phyloP scores from a whole-genome alignment of 768 basidiomycete genomes.

The Boletus bicolor region DNA sequence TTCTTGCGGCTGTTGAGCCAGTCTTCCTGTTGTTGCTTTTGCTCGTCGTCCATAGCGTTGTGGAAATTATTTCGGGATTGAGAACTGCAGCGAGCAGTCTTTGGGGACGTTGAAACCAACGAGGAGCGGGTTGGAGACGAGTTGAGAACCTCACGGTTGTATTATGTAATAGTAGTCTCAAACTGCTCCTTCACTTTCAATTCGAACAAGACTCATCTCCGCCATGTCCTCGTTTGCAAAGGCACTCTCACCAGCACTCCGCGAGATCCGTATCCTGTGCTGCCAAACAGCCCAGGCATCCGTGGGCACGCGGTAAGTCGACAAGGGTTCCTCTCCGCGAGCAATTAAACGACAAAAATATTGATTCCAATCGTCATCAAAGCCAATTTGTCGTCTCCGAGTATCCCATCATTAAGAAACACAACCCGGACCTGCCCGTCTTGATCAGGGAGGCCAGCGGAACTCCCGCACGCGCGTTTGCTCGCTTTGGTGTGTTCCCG shows the following conservation, averaged over 20 bases:
- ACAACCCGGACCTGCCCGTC: slow-evolving; percentile 84
- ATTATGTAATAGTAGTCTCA: slow-evolving; percentile 28
- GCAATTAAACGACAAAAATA: background rate
- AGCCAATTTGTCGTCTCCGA: slow-evolving; percentile 79
- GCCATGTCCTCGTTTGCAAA: slow-evolving; percentile 64
- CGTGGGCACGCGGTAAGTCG: slow-evolving; percentile 68
- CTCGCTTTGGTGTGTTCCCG: slow-evolving; percentile 69
- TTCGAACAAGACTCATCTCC: slow-evolving; percentile 22
- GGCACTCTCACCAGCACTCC: slow-evolving; percentile 71
- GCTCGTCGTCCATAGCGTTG: slow-evolving; percentile 52
- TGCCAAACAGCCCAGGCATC: slow-evolving; percentile 77
- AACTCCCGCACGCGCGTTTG: slow-evolving; percentile 80
- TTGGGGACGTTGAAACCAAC: slow-evolving; percentile 17
- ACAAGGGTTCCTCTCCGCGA: slow-evolving; percentile 2
- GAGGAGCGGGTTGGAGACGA: slow-evolving; percentile 8
- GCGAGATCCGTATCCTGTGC: slow-evolving; percentile 77
- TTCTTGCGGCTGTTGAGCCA: slow-evolving; percentile 69
- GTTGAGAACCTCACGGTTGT: slow-evolving; percentile 8
- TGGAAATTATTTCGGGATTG: slow-evolving; percentile 3
- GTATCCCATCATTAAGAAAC: slow-evolving; percentile 72
- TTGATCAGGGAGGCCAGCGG: slow-evolving; percentile 77
- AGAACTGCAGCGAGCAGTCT: slow-evolving; percentile 15
- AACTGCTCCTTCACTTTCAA: background rate
- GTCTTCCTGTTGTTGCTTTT: slow-evolving; percentile 57
- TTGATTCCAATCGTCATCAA: slow-evolving; percentile 7